Conservation (phyloP, 805 yeast genomes). For the Yamadazyma sp. region DNA sequence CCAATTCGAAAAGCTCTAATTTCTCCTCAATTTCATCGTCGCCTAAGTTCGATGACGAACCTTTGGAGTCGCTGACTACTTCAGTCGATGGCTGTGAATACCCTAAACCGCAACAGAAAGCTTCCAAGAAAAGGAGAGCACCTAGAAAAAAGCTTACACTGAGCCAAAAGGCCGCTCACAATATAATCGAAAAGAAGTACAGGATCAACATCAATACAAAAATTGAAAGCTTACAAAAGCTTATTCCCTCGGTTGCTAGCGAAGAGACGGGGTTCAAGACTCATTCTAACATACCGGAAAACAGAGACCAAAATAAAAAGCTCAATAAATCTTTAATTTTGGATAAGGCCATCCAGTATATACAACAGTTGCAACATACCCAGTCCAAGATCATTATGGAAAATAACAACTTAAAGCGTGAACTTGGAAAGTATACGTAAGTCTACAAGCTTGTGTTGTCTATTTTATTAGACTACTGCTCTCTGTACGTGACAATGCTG, state of each 20-base stretch:
- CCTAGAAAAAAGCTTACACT: constrained; percentile 56
- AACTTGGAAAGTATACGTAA: constrained; percentile 8
- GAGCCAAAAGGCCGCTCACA: constrained; percentile 69
- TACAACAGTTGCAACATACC: constrained; percentile 51
- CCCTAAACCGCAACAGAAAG: background rate
- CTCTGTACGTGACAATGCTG: too few species aligned
- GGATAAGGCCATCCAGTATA: constrained; percentile 66
- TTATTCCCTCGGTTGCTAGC: constrained; percentile 65
- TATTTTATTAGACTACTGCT: too few species aligned
- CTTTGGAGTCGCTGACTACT: background rate
- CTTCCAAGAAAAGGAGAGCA: constrained; percentile 36
- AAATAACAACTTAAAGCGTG: constrained; percentile 10
- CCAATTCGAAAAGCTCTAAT: constrained; percentile 3
- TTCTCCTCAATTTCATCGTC: constrained; percentile 5
- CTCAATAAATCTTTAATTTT: constrained; percentile 66
- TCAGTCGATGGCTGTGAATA: too few species aligned
- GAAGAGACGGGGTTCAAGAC: constrained; percentile 65
- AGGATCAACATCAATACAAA: constrained; percentile 71
- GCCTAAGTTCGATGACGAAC: background rate
- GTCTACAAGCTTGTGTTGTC: too few species aligned
- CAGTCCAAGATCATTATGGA: constrained; percentile 26
- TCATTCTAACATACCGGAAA: constrained; percentile 8
- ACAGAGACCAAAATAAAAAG: constrained; percentile 19
- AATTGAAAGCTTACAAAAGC: constrained; percentile 63
- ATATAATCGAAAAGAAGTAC: constrained; percentile 69